Percentiles rank a stretch among this genome's conserved stretches.
phyloP scores from a whole-genome alignment of 78 protist species.

The Dictyostelium citrinum region DNA sequence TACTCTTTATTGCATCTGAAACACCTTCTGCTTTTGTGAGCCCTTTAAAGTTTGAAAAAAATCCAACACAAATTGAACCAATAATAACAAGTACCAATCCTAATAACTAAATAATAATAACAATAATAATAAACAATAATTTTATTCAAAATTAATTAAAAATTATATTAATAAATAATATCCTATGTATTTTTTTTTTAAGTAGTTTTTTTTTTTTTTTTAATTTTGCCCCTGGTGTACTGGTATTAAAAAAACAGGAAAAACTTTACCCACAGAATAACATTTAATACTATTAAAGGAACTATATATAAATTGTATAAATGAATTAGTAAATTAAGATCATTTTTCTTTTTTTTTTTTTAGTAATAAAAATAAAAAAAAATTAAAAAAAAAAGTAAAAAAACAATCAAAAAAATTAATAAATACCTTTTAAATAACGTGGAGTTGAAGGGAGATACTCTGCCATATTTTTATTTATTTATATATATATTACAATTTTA shows the following conservation, averaged over 20 bases:
- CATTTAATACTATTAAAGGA: neutral
- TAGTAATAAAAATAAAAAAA: too few species aligned
- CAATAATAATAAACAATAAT: too few species aligned
- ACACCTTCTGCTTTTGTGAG: neutral
- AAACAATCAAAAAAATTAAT: neutral
- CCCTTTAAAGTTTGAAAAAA: slow-evolving; percentile 1
- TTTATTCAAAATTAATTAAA: too few species aligned
- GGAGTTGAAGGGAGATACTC: neutral
- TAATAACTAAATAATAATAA: neutral
- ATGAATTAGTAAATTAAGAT: too few species aligned
- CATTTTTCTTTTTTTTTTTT: too few species aligned
- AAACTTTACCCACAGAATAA: neutral
- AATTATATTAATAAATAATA: too few species aligned
- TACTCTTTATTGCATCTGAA: neutral
- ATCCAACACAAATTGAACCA: slow-evolving; percentile 18
- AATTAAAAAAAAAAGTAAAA: neutral
- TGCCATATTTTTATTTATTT: neutral
- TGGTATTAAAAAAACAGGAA: neutral
- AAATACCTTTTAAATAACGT: neutral
- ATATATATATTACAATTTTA: neutral
- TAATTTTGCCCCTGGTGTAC: neutral
- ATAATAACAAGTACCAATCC: slow-evolving; percentile 1
- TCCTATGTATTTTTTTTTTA: neutral
- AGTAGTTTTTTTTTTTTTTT: neutral
- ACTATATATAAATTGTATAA: neutral